These are phyloP conservation scores for Lipomyces sp. DNA, from an alignment of 805 yeast species.

Conservation along the genomic window DNA sequence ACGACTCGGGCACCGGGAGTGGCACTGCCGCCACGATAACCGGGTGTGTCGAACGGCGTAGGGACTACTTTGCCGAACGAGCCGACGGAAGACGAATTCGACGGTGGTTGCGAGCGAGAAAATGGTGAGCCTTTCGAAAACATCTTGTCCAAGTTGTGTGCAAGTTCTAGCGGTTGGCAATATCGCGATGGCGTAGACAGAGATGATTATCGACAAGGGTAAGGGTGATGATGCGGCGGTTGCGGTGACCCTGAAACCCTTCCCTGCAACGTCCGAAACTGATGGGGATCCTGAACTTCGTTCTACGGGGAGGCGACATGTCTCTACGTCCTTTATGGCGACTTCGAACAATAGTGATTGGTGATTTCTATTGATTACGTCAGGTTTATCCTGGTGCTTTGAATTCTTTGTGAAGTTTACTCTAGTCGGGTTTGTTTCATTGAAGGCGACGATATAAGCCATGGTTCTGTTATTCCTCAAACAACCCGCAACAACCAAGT, in stretches of 20 bases:
- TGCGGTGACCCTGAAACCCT: too few species aligned
- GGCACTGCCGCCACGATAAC: constrained; percentile 14
- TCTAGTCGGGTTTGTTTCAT: neutral
- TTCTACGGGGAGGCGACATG: too few species aligned
- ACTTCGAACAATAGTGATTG: neutral
- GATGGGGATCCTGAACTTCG: too few species aligned
- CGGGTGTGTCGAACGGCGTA: constrained; percentile 36
- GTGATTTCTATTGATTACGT: neutral
- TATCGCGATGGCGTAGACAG: neutral
- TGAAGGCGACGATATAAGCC: neutral
- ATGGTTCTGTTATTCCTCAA: constrained; percentile 32
- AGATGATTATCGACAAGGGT: neutral
- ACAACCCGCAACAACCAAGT: constrained; percentile 24
- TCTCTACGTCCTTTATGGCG: too few species aligned
- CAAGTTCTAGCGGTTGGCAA: neutral
- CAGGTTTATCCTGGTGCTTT: neutral
- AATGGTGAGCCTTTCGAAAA: constrained; percentile 9
- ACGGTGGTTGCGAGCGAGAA: constrained; percentile 1
- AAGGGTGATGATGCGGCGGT: neutral
- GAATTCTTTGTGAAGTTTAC: neutral
- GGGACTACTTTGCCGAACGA: constrained; percentile 31
- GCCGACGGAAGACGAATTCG: constrained; percentile 6
- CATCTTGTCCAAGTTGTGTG: neutral
- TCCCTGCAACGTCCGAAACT: too few species aligned
- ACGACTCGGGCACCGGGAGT: constrained; percentile 25